Percentiles rank a stretch among this genome's conserved stretches.
phyloP scores from a whole-genome alignment of 2,329 filamentous ascomycete genomes.

The Leptosphaerulina australis region DNA sequence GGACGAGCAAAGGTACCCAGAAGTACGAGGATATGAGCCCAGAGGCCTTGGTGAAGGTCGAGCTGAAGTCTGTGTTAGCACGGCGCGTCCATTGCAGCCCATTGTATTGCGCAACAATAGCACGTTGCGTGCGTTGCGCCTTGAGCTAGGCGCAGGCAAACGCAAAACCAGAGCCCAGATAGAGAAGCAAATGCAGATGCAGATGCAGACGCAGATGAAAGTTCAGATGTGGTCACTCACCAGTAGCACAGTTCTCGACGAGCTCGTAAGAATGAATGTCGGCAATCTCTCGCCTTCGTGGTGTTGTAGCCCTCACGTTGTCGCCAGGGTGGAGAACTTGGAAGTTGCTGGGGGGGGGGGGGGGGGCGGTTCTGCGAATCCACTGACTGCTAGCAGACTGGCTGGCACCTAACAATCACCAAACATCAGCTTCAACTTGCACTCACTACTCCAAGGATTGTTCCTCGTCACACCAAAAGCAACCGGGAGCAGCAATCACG shows the following conservation, averaged over 20 bases:
- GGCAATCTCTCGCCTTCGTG: conserved; percentile 1
- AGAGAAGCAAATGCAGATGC: too few species aligned
- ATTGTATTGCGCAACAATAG: background rate
- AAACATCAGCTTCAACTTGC: background rate
- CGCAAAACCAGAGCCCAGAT: too few species aligned
- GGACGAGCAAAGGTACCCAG: too few species aligned
- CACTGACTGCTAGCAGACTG: too few species aligned
- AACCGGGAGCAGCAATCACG: background rate
- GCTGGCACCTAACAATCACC: too few species aligned
- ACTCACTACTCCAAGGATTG: background rate
- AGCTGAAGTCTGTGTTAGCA: conserved; percentile 5
- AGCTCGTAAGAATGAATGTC: conserved; percentile 5
- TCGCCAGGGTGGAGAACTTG: background rate
- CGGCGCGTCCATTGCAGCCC: background rate
- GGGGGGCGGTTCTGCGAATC: conserved; percentile 9
- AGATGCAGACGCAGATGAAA: too few species aligned
- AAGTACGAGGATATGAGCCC: too few species aligned
- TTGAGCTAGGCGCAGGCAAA: too few species aligned
- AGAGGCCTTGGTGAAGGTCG: background rate
- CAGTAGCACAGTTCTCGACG: background rate
- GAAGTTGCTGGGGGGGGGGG: background rate
- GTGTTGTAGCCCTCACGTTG: background rate
- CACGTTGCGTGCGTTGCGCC: background rate
- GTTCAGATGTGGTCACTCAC: too few species aligned
- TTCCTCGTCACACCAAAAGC: background rate